phyloP scores from a whole-genome alignment of 139 green algal genomes.

The Chlorokybus atmophyticus region DNA sequence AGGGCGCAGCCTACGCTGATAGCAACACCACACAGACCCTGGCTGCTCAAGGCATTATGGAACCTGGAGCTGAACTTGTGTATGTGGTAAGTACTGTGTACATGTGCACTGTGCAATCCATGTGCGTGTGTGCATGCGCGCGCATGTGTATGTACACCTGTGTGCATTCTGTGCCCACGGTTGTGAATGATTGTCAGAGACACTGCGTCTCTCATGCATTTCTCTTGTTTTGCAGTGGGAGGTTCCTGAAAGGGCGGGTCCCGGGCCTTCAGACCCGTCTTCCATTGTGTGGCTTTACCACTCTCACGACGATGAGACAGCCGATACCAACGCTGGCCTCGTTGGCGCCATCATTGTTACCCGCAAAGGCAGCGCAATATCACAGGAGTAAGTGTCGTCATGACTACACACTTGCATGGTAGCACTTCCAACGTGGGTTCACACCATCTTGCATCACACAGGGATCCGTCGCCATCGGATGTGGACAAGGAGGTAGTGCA shows the following conservation, averaged over 20 bases:
- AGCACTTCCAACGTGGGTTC: no score
- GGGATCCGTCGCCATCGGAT: not conserved
- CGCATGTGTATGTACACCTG: no score
- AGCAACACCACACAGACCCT: slow-evolving; percentile 18
- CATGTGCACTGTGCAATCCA: no score
- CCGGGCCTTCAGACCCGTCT: slow-evolving; percentile 39
- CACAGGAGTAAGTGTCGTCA: slow-evolving; percentile 37
- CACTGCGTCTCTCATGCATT: no score
- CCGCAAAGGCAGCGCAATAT: slow-evolving; percentile 12
- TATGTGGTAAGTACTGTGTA: not conserved
- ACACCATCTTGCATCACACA: no score
- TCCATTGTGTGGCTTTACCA: slow-evolving; percentile 46
- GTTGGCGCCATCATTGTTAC: slow-evolving; percentile 23
- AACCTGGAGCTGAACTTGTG: not conserved
- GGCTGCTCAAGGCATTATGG: slow-evolving; percentile 12
- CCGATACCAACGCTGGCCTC: slow-evolving; percentile 27
- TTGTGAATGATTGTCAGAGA: no score
- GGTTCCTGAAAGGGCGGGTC: slow-evolving; percentile 45
- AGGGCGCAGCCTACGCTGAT: slow-evolving; percentile 54
- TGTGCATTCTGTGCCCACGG: no score
- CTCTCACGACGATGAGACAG: slow-evolving; percentile 24
- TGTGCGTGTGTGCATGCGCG: no score
- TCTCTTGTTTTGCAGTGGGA: not conserved
- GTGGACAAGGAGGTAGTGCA: not conserved
- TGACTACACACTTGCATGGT: no score